Percentiles rank a stretch among this genome's conserved stretches.
phyloP scores from a whole-genome alignment of 805 yeast genomes.

The Barnettozyma californica region DNA sequence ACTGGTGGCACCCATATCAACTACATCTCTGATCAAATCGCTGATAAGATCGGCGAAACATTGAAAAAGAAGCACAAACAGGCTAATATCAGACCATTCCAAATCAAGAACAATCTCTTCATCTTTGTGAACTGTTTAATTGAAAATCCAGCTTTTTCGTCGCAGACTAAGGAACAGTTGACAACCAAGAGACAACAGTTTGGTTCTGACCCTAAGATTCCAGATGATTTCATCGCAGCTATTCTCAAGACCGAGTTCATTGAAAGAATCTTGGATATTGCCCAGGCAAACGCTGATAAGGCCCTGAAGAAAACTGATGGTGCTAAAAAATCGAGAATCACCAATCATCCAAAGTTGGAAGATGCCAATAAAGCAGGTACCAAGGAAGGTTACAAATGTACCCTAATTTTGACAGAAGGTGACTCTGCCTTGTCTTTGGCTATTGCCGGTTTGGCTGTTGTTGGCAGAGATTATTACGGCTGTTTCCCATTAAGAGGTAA shows the following conservation, averaged over 20 bases:
- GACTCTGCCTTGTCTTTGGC: conserved; percentile 93
- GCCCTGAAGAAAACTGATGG: conserved; percentile 90
- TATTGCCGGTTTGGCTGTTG: conserved; percentile 88
- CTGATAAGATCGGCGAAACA: conserved; percentile 65
- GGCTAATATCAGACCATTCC: conserved; percentile 78
- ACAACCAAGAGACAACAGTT: conserved; percentile 86
- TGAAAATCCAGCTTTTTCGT: conserved; percentile 95
- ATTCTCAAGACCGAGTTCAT: conserved; percentile 68
- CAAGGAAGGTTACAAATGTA: conserved; percentile 84
- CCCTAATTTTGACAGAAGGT: conserved; percentile 92
- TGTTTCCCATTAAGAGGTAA: conserved; percentile 96
- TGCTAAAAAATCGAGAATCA: conserved; percentile 72
- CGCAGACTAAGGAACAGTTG: conserved; percentile 94
- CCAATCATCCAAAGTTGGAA: conserved; percentile 83
- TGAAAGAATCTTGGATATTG: conserved; percentile 69
- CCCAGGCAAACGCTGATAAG: conserved; percentile 83
- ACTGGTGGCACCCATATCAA: conserved; percentile 96
- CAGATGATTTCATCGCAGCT: conserved; percentile 70
- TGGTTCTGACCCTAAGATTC: conserved; percentile 77
- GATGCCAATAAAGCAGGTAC: conserved; percentile 98
- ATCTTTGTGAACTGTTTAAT: conserved; percentile 85
- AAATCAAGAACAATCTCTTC: conserved; percentile 86
- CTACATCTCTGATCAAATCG: conserved; percentile 77
- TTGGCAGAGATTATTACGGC: conserved; percentile 93
- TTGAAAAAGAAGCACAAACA: conserved; percentile 62